phyloP scores from a whole-genome alignment of 2,329 filamentous ascomycete species.

The Elsinoe ampelina region DNA sequence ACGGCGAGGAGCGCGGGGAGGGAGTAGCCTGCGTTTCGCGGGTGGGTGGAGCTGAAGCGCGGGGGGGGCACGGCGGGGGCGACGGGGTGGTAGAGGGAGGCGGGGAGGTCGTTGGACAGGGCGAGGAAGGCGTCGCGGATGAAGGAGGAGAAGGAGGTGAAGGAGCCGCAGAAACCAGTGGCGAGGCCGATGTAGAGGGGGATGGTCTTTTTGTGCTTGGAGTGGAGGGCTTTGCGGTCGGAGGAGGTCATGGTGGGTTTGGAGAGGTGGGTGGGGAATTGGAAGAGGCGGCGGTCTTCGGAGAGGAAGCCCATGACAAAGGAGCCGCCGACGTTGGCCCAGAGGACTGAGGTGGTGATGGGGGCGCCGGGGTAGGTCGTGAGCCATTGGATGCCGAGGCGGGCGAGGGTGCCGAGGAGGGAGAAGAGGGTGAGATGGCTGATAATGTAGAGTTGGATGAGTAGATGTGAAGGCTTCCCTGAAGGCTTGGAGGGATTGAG shows the following conservation, averaged over 20 bases:
- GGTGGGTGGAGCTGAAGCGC: constrained; percentile 27
- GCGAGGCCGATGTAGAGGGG: constrained; percentile 80
- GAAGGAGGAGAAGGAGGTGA: constrained; percentile 84
- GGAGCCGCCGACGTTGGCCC: constrained; percentile 80
- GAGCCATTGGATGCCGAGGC: constrained; percentile 69
- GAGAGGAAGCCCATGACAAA: constrained; percentile 76
- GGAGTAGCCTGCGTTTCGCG: constrained; percentile 64
- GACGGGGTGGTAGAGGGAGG: constrained; percentile 37
- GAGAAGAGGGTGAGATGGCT: constrained; percentile 82
- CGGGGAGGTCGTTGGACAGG: constrained; percentile 61
- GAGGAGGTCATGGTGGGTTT: constrained; percentile 29
- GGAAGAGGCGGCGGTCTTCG: constrained; percentile 70
- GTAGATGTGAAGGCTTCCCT: background rate
- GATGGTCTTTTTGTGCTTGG: constrained; percentile 67
- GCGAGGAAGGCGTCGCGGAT: constrained; percentile 72
- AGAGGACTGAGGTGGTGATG: constrained; percentile 63
- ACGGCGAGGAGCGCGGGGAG: constrained; percentile 74
- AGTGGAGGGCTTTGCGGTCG: constrained; percentile 25
- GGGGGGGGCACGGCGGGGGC: constrained; percentile 17
- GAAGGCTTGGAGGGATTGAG: background rate
- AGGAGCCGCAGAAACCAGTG: constrained; percentile 80
- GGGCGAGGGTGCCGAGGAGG: constrained; percentile 71
- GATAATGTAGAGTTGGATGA: constrained; percentile 47
- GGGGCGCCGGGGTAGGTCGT: constrained; percentile 73
- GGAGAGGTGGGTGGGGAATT: constrained; percentile 51